phyloP scores from a whole-genome alignment of 208 protist species.

The Leishmania gerbilli region DNA sequence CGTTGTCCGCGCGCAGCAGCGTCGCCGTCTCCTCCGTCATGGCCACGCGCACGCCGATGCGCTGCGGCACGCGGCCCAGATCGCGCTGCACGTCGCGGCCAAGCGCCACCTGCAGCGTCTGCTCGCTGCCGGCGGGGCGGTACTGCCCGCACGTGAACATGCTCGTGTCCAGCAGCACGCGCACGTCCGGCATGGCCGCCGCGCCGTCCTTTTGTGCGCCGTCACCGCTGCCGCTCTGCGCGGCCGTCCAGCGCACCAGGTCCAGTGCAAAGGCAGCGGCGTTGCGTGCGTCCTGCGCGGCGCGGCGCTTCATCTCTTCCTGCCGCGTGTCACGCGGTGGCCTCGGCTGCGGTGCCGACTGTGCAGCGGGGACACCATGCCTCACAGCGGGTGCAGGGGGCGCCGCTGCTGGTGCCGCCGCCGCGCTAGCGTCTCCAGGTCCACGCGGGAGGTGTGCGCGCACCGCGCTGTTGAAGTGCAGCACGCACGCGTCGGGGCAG shows the following conservation, averaged over 20 bases:
- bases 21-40: conserved; percentile 46
- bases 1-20: conserved; percentile 27
- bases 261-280: conserved; percentile 22
- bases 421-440: neutral
- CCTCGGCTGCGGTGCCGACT: conserved; percentile 1
- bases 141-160: conserved; percentile 27
- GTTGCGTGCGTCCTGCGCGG: conserved; percentile 14
- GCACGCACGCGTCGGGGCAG: conserved; percentile 15
- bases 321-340: neutral
- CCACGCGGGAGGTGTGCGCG: conserved; percentile 3
- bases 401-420: neutral
- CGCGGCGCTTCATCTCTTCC: neutral
- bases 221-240: neutral
- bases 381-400: neutral
- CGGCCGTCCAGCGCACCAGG: conserved; percentile 14
- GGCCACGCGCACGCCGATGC: conserved; percentile 31
- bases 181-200: conserved; percentile 11
- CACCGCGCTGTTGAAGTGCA: conserved; percentile 30
- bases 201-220: neutral
- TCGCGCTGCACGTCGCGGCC: conserved; percentile 35
- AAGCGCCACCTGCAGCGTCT: conserved; percentile 25
- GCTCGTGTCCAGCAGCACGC: conserved; percentile 30
- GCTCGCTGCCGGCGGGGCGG: conserved; percentile 11
- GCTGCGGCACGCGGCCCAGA: conserved; percentile 26
- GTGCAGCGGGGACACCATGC: neutral